Percentiles rank a stretch among this genome's conserved stretches.
Conservation (phyloP, 2,329 filamentous ascomycete genomes). For the Monilinia vaccinii-corymbosi region DNA sequence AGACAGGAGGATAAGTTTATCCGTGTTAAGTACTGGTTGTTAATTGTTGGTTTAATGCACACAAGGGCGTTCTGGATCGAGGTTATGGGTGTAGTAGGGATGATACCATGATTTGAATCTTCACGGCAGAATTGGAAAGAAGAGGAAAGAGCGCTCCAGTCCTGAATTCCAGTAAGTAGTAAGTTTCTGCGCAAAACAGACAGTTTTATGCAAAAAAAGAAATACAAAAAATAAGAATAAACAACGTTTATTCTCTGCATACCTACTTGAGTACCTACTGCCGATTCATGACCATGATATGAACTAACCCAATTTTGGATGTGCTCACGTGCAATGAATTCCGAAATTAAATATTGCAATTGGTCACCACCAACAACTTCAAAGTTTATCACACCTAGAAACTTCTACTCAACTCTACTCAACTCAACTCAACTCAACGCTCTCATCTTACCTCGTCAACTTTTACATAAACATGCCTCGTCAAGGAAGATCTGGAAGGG, state of each 20-base stretch:
- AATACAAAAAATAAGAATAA: too few relatives aligned
- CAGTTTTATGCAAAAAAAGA: too few relatives aligned
- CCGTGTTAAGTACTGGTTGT: too few relatives aligned
- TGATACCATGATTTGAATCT: slow-evolving; percentile 9
- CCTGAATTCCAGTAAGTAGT: too few relatives aligned
- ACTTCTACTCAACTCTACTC: not conserved
- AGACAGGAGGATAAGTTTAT: too few relatives aligned
- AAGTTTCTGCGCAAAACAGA: not conserved
- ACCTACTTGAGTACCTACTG: not conserved
- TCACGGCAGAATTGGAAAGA: not conserved
- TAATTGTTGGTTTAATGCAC: not conserved
- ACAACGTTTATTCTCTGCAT: too few relatives aligned
- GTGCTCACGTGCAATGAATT: not conserved
- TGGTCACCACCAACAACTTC: not conserved
- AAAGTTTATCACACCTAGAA: not conserved
- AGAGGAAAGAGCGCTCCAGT: not conserved
- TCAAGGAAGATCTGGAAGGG: slow-evolving; percentile 56
- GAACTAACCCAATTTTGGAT: not conserved
- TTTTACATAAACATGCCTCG: slow-evolving; percentile 56
- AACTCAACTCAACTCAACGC: not conserved
- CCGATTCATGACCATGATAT: too few relatives aligned
- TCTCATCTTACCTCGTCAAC: not conserved
- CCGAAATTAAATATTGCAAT: slow-evolving; percentile 2
- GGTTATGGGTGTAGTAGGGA: slow-evolving; percentile 6
- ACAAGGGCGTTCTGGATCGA: slow-evolving; percentile 7